Evolutionary conservation across 768 basidiomycete species (phyloP).

Genomic region (Phaeotremella fagi): DNA sequence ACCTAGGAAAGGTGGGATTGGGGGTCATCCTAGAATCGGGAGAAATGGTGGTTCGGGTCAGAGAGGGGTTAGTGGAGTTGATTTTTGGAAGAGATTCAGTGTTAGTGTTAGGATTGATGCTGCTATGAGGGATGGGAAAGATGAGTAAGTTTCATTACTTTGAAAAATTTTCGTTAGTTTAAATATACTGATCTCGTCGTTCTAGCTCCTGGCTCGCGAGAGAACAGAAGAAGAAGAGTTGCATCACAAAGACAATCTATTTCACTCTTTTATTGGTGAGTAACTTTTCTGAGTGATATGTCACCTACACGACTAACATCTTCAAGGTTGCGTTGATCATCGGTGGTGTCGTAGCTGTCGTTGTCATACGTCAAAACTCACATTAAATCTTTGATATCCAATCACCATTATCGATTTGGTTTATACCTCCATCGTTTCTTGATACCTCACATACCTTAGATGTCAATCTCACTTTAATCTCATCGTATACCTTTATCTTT

Average conservation of each 20-base stretch:
- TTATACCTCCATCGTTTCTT: too few relatives aligned
- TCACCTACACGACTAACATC: neutral
- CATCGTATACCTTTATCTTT: neutral
- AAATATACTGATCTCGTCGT: neutral
- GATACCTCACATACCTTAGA: too few relatives aligned
- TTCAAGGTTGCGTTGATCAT: neutral
- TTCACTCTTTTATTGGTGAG: neutral
- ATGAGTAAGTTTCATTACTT: constrained; percentile 20
- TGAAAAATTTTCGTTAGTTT: neutral
- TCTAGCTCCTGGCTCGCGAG: constrained; percentile 23
- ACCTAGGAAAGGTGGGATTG: constrained; percentile 11
- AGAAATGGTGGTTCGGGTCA: neutral
- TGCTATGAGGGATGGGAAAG: constrained; percentile 5
- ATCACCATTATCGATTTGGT: neutral
- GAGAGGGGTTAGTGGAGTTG: constrained; percentile 18
- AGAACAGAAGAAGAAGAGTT: constrained; percentile 7
- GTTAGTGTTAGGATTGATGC: constrained; percentile 30
- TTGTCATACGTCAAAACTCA: neutral
- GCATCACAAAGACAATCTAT: neutral
- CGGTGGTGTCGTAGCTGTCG: neutral
- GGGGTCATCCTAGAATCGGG: neutral
- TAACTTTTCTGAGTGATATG: neutral
- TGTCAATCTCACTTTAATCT: neutral
- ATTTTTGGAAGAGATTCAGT: constrained; percentile 43
- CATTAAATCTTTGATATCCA: neutral